Conservation (phyloP, 2,329 filamentous ascomycete species). For the Arthrobotrys conoides region DNA sequence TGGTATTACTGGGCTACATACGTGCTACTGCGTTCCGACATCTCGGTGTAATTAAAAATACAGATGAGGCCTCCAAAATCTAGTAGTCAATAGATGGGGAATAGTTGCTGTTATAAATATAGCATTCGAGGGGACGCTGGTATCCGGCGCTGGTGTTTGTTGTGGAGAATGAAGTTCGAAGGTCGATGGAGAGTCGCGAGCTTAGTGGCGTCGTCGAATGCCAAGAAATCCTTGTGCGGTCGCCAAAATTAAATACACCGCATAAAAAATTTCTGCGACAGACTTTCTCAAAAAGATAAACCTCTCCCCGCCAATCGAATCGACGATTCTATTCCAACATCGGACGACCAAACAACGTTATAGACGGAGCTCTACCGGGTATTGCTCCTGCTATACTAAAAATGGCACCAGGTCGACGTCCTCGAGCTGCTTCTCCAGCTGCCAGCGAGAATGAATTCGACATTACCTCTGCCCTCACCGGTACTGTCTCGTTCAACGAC, state of each 20-base stretch:
- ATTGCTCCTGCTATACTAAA: neutral
- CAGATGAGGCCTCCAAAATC: neutral
- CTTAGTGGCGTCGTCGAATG: slow-evolving; percentile 25
- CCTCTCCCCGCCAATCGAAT: neutral
- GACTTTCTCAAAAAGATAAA: slow-evolving; percentile 5
- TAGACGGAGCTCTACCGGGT: neutral
- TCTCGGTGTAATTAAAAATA: slow-evolving; percentile 19
- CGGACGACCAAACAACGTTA: neutral
- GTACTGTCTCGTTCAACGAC: slow-evolving; percentile 78
- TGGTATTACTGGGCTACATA: slow-evolving; percentile 14
- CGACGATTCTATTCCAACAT: slow-evolving; percentile 6
- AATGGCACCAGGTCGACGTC: slow-evolving; percentile 68
- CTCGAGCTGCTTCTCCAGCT: slow-evolving; percentile 82
- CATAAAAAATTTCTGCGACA: slow-evolving; percentile 59
- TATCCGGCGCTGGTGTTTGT: slow-evolving; percentile 10
- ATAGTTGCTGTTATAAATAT: slow-evolving; percentile 20
- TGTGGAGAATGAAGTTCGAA: slow-evolving; percentile 16
- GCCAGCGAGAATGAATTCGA: slow-evolving; percentile 92
- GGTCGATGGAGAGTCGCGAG: slow-evolving; percentile 35
- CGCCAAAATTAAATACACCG: slow-evolving; percentile 31
- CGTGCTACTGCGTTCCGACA: slow-evolving; percentile 59
- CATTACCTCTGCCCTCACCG: slow-evolving; percentile 73
- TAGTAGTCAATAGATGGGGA: neutral
- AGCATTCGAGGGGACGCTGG: slow-evolving; percentile 21
- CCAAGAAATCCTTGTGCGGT: slow-evolving; percentile 57